Evolutionary conservation across 768 basidiomycete species (phyloP), one percentile per base, ranked within the genome.

Genomic region (Boletellus emodensis): DNA sequence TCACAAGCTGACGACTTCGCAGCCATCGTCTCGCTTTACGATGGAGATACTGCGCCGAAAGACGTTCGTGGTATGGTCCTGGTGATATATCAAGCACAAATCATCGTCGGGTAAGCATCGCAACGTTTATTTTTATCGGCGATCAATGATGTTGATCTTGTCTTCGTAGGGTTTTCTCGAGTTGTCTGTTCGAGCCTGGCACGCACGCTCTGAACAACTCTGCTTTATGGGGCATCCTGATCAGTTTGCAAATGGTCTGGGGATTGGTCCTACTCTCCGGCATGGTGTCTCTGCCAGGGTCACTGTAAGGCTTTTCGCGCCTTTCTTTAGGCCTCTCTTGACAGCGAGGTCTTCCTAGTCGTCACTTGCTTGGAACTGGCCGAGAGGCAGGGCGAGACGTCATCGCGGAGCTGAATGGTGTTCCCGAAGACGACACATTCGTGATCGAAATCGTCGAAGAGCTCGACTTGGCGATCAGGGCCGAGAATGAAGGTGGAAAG

Each of bases 401-500:
- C n/a, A 73, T 89, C 41, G 82, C 87, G 1, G 72, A 75, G 47
- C 62, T 91, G 34, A 90, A 90, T 59, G 71, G 77, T 24, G 79
- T 85, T n/a, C 71, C 78, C 3, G 63, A 74, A 45, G 76, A 85
- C 48, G 79, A 87, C 52, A 65, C 72, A 0, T 54, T 87, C 11
- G 84, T 89, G 1, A 61, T 74, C 8, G 85, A 85, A 48, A 68
- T 71, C 6, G 68, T 89, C 15, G 79, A 78, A 24, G 87, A 90
- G 55, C 76, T 90, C 24, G 73, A 81, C 50, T 79, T 73, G 49
- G 84, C 76, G 35, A 83, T 91, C 61, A 72, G 71, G 14, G 80
- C 77, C 4, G 88, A 91, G 67, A 91, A 90, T 59, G 83, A 85
- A 46, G 87, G 86, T 18, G 88, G 88, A 7, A 84, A 87, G 61